Evolutionary conservation across 257 asterid genomes (phyloP).

Genomic region (Solanum okadae): DNA sequence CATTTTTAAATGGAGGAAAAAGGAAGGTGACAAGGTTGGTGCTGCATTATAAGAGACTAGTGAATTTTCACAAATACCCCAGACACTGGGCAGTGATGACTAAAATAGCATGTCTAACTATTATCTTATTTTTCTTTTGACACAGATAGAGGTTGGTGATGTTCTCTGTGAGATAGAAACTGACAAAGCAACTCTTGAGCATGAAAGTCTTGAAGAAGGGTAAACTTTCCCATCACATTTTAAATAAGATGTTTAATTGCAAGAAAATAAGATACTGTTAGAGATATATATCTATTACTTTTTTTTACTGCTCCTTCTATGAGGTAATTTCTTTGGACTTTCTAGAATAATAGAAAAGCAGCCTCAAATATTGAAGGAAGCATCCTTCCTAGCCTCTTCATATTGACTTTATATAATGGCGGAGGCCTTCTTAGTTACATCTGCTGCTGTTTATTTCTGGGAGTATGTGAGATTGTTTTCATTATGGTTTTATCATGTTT

Average conservation of each 20-base stretch:
- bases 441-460: neutral
- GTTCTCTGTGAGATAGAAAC: conserved; percentile 97
- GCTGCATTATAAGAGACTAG: neutral
- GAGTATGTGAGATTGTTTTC: neutral
- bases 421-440: neutral
- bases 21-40: conserved; percentile 96
- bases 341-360: neutral
- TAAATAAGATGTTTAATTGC: conserved; percentile 2
- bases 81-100: neutral
- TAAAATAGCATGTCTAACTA: neutral
- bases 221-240: conserved; percentile 21
- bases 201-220: conserved; percentile 99
- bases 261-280: neutral
- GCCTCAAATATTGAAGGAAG: neutral
- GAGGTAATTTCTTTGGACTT: neutral
- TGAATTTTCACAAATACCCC: neutral
- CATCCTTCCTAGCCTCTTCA: neutral
- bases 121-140: conserved; percentile 9
- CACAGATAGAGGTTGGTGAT: conserved; percentile 95
- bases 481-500: neutral
- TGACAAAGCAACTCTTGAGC: conserved; percentile 94
- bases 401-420: neutral
- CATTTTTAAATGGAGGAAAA: conserved; percentile 75
- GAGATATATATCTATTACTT: neutral
- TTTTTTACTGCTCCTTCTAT: neutral